Evolutionary conservation across 257 asterid genomes (phyloP).

Genomic region (Primulina tabacum): DNA sequence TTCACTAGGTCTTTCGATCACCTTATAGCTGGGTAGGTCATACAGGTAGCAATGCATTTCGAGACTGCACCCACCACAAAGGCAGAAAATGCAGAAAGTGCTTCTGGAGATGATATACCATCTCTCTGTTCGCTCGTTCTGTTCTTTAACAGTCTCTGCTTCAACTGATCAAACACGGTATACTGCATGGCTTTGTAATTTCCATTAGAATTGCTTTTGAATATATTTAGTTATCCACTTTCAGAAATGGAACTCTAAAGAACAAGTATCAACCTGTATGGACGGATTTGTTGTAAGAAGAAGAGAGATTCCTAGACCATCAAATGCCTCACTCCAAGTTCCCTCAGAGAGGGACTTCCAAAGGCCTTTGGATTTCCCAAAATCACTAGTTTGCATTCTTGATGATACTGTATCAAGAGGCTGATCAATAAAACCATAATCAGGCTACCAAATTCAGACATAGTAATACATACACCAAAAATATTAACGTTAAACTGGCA

Average conservation of each 20-base stretch:
- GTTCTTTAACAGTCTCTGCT: conserved; percentile 35
- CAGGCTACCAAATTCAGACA: conserved; percentile 9
- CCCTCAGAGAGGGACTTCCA: conserved; percentile 74
- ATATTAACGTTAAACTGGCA: conserved; percentile 16
- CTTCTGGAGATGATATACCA: conserved; percentile 34
- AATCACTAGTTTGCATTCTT: conserved; percentile 92
- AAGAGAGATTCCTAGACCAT: conserved; percentile 44
- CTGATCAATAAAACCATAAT: conserved; percentile 43
- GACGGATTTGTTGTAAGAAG: conserved; percentile 47
- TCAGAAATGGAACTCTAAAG: not conserved
- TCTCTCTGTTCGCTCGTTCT: conserved; percentile 27
- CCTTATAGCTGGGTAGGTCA: conserved; percentile 86
- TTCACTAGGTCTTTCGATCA: conserved; percentile 22
- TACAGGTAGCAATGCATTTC: conserved; percentile 79
- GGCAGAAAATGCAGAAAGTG: conserved; percentile 78
- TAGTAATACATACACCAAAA: not conserved
- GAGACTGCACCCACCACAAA: conserved; percentile 75
- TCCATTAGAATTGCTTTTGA: conserved; percentile 16
- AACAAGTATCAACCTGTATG: conserved; percentile 59
- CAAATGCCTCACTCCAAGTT: conserved; percentile 77
- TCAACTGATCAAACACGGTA: conserved; percentile 55
- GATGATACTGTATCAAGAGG: conserved; percentile 93
- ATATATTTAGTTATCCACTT: not conserved
- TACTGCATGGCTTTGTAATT: conserved; percentile 36
- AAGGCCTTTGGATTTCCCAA: conserved; percentile 85